Evolutionary conservation across 177 flowering plant species (phyloP), one percentile per base, ranked within the genome.

Genomic region (Vitis hybrid): DNA sequence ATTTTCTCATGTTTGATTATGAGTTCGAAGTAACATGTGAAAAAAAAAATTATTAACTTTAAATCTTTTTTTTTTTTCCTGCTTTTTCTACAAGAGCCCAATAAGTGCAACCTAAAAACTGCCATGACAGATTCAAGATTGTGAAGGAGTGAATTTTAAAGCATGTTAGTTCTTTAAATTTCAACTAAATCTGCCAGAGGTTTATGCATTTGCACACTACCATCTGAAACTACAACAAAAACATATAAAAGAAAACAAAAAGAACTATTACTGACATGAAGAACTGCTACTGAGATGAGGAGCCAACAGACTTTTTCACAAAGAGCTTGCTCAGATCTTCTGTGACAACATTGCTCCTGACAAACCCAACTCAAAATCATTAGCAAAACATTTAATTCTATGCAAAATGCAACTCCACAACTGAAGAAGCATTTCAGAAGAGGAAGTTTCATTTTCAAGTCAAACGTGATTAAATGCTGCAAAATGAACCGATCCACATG

Each of bases 261-360:
- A 17, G 32, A 58, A 56, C 5, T 23, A 61, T 10, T 30, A 68
- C 54, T 52, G 52, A 65, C 21, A 62, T 32, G 61, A 17, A 57
- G 58, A 56, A 54, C 50, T 50, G 62, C 80, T 58, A 66, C 11
- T 60, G 61, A 60, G 73, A 30, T 48, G 74, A 48, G 51, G 71
- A 51, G 48, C 75, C 75, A 7, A 81, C 61, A 34, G 45, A 72
- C 56, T 60, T 80, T 68, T 70, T 82, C 8, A 82, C 85, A 73
- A 86, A 88, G 11, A 88, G 80, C 84, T 81, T 88, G 74, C 82
- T 60, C 18, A 88, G 73, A 70, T 88, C 92, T 70, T 87, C 90
- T 0, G 88, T 87, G 12, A 85, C 90, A 72, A 87, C 75, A 61
- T 87, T 87, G 75, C 87, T 87, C 88, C 90, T 85, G 84, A 56